Percentiles rank a stretch among this genome's conserved stretches.
Evolutionary conservation across 352 stramenopile genomes (phyloP).

Genomic region (Phytophthora pistaciae): DNA sequence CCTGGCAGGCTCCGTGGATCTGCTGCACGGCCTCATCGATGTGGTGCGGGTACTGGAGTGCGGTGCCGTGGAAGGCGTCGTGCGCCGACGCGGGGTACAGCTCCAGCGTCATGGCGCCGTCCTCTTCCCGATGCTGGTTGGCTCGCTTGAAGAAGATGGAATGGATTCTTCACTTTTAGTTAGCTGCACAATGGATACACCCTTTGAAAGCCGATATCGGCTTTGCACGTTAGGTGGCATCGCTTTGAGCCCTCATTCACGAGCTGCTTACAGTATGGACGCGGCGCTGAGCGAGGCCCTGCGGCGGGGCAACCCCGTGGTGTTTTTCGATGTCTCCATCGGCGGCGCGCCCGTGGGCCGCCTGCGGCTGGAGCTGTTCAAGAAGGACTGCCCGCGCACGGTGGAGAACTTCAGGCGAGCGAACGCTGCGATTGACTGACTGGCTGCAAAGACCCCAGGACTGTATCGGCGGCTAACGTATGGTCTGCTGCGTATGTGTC

Average conservation of each 20-base stretch:
- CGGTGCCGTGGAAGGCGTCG: conserved; percentile 60
- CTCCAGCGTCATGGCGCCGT: conserved; percentile 38
- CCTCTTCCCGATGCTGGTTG: too few species aligned
- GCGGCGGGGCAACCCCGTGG: conserved; percentile 93
- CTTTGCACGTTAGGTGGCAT: background rate
- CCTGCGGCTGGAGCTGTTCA: conserved; percentile 97
- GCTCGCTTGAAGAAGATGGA: conserved; percentile 5
- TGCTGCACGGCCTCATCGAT: conserved; percentile 75
- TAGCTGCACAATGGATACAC: conserved; percentile 12
- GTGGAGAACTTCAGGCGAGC: conserved; percentile 95
- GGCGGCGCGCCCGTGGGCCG: conserved; percentile 87
- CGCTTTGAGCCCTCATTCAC: background rate
- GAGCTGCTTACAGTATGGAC: conserved; percentile 62
- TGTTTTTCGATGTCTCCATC: conserved; percentile 97
- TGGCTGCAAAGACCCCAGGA: conserved; percentile 4
- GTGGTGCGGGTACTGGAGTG: conserved; percentile 51
- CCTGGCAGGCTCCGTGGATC: conserved; percentile 74
- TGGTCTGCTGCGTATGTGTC: conserved; percentile 11
- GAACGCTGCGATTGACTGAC: conserved; percentile 14
- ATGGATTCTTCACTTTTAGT: background rate
- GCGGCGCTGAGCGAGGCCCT: conserved; percentile 92
- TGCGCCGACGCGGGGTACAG: conserved; percentile 72
- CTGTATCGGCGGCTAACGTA: conserved; percentile 11
- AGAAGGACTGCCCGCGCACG: conserved; percentile 96
- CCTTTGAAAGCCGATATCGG: conserved; percentile 18